A percentile compares a stretch with the other conserved stretches of the same genome.
phyloP scores from a whole-genome alignment of 1,284 basidiomycete species.

The Ceraceosorus bombacis region DNA sequence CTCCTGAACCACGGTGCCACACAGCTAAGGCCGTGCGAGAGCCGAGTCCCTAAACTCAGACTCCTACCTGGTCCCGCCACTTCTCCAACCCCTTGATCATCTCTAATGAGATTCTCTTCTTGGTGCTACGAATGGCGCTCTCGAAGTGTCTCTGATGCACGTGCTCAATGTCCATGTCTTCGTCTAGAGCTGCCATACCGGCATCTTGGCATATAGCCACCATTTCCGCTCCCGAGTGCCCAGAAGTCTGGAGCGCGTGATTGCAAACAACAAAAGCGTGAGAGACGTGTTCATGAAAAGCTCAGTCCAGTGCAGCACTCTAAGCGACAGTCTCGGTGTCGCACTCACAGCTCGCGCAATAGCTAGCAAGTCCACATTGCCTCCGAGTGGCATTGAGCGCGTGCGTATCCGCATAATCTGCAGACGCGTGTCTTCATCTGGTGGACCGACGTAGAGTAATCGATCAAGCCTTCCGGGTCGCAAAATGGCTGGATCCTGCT shows the following conservation, averaged over 20 bases:
- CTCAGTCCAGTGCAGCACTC: not conserved
- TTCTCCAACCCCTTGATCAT: constrained; percentile 51
- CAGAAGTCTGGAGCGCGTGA: constrained; percentile 52
- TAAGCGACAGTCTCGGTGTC: not conserved
- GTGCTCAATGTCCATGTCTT: constrained; percentile 66
- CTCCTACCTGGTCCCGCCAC: constrained; percentile 29
- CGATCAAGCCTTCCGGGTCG: constrained; percentile 91
- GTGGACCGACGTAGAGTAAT: constrained; percentile 88
- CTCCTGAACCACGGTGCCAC: no score
- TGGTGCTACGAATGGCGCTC: constrained; percentile 64
- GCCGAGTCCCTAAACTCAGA: constrained; percentile 9
- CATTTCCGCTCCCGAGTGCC: constrained; percentile 94
- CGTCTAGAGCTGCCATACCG: constrained; percentile 79
- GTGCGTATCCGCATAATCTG: constrained; percentile 78
- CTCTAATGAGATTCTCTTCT: constrained; percentile 76
- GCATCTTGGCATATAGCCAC: constrained; percentile 90
- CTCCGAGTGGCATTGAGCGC: constrained; percentile 67
- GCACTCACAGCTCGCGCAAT: constrained; percentile 60
- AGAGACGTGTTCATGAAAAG: not conserved
- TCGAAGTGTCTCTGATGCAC: constrained; percentile 70
- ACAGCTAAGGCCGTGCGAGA: no score
- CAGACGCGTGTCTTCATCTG: constrained; percentile 66
- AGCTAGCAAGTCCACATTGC: constrained; percentile 25
- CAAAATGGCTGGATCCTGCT: constrained; percentile 84
- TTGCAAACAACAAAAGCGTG: not conserved